A percentile compares a stretch with the other conserved stretches of the same genome.
Conservation (phyloP, 306 rosid species). For the Quercus engelmannii region DNA sequence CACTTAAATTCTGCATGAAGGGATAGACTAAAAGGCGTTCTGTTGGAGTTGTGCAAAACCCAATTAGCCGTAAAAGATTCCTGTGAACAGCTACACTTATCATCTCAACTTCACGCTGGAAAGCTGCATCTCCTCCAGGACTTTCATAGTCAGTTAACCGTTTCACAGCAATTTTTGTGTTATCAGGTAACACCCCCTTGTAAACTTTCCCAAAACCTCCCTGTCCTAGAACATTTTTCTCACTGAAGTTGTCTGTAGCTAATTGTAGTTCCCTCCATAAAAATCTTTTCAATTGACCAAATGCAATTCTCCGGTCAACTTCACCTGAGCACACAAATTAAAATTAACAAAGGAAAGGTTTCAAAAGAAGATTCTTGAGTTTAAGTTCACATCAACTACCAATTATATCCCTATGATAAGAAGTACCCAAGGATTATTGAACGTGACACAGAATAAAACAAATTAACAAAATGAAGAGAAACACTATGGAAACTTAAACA, state of each 20-base stretch:
- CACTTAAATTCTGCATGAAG: conserved; percentile 95
- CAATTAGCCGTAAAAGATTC: conserved; percentile 82
- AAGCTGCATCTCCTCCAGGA: conserved; percentile 97
- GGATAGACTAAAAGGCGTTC: conserved; percentile 97
- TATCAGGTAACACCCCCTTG: conserved; percentile 88
- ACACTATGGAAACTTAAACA: not conserved
- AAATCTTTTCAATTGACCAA: conserved; percentile 90
- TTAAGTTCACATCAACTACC: conserved; percentile 5
- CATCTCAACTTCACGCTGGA: conserved; percentile 99
- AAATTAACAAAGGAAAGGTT: not conserved
- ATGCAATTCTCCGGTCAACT: conserved; percentile 93
- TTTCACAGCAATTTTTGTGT: conserved; percentile 91
- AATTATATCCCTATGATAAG: not conserved
- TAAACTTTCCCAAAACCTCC: conserved; percentile 99
- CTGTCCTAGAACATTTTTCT: conserved; percentile 91
- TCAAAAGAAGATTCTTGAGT: not conserved
- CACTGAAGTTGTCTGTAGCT: conserved; percentile 88
- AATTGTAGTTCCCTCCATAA: conserved; percentile 90
- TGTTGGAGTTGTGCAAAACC: conserved; percentile 89
- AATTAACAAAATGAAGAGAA: not conserved
- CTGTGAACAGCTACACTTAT: conserved; percentile 96
- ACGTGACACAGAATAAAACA: not conserved
- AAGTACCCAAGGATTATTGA: conserved; percentile 1
- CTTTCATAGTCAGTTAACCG: conserved; percentile 90
- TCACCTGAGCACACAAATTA: conserved; percentile 58